These are phyloP conservation scores for Mitragyna speciosa DNA, from an alignment of 257 asterid genomes.

Conservation along the genomic window DNA sequence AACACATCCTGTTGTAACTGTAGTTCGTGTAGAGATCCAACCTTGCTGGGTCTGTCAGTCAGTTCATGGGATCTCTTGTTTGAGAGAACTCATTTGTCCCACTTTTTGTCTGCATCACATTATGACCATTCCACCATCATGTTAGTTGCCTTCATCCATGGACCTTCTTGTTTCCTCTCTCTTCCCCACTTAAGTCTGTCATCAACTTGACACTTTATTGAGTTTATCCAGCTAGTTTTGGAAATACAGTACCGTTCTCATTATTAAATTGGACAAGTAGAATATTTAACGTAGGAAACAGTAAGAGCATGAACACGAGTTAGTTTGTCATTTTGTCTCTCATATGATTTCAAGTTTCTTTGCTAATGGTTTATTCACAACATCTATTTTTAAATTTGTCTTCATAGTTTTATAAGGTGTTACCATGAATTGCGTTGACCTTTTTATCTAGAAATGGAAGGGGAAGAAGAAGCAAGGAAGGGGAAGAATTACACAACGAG, in stretches of 20 bases:
- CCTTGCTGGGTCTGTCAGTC: constrained; percentile 20
- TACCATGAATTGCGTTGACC: neutral
- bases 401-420: neutral
- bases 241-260: neutral
- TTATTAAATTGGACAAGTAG: neutral
- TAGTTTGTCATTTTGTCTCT: neutral
- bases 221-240: neutral
- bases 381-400: neutral
- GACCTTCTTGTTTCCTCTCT: constrained; percentile 29
- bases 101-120: constrained; percentile 30
- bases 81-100: constrained; percentile 30
- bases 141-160: constrained; percentile 43
- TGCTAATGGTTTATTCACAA: neutral
- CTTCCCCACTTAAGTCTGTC: constrained; percentile 25
- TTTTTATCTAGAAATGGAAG: neutral
- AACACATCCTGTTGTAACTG: constrained; percentile 10
- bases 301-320: neutral
- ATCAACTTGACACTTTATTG: neutral
- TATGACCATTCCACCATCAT: constrained; percentile 40
- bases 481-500: neutral
- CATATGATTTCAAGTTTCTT: neutral
- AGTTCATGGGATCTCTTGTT: constrained; percentile 28
- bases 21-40: constrained; percentile 19
- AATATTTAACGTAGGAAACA: neutral
- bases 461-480: neutral